phyloP scores from a whole-genome alignment of 257 asterid genomes.

The Lycium barbarum region DNA sequence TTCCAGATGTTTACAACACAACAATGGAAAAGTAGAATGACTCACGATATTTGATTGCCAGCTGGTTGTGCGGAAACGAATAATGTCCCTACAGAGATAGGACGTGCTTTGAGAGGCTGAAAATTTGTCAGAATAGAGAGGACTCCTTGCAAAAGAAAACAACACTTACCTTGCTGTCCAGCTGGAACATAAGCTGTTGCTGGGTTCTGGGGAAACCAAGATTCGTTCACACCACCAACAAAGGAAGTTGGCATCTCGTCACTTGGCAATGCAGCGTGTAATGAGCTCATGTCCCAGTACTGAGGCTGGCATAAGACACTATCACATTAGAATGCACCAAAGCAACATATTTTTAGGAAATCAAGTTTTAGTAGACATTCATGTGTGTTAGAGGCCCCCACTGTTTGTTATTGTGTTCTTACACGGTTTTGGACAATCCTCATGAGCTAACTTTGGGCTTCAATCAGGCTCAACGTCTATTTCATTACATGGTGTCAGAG shows the following conservation, averaged over 20 bases:
- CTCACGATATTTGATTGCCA: slow-evolving; percentile 63
- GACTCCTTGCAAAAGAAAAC: slow-evolving; percentile 42
- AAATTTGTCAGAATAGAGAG: slow-evolving; percentile 8
- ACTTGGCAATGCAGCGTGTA: slow-evolving; percentile 77
- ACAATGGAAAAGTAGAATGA: slow-evolving; percentile 28
- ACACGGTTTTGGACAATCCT: neutral
- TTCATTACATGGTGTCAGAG: slow-evolving; percentile 14
- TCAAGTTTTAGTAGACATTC: neutral
- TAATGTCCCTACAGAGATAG: slow-evolving; percentile 55
- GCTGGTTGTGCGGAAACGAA: slow-evolving; percentile 65
- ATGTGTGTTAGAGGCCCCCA: neutral
- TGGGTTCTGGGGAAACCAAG: slow-evolving; percentile 68
- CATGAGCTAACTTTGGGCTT: neutral
- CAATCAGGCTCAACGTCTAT: neutral
- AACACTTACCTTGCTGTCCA: slow-evolving; percentile 48
- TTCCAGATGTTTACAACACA: neutral
- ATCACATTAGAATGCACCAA: slow-evolving; percentile 26
- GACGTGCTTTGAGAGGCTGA: slow-evolving; percentile 27
- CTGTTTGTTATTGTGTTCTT: neutral
- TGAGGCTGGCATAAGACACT: slow-evolving; percentile 38
- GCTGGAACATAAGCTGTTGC: slow-evolving; percentile 52
- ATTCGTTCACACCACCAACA: slow-evolving; percentile 52
- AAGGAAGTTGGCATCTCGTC: slow-evolving; percentile 56
- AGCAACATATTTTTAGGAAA: neutral
- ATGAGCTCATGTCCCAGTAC: slow-evolving; percentile 79